Evolutionary conservation across 805 yeast genomes (phyloP).

Genomic region (Saturnispora kantuleensis): DNA sequence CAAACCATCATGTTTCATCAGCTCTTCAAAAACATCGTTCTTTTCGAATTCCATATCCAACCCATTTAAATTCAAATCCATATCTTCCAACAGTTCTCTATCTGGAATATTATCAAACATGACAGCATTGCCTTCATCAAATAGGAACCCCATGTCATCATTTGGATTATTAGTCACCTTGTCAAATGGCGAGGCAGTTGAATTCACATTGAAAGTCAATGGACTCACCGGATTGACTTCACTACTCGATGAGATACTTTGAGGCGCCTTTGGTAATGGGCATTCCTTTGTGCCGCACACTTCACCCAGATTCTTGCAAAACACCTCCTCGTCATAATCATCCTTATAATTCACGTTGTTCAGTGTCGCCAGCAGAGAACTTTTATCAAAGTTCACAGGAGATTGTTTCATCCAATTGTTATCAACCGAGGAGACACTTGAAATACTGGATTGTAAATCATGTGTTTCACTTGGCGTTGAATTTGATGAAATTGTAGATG

Average conservation of each 20-base stretch:
- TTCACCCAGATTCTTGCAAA: slow-evolving; percentile 64
- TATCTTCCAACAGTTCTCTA: slow-evolving; percentile 7
- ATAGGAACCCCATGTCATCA: slow-evolving; percentile 12
- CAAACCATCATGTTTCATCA: slow-evolving; percentile 3
- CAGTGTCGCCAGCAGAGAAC: not conserved
- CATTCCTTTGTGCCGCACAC: slow-evolving; percentile 74
- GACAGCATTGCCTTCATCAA: slow-evolving; percentile 5
- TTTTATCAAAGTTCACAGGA: not conserved
- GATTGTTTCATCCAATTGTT: not conserved
- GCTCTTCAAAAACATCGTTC: slow-evolving; percentile 10
- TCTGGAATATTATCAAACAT: slow-evolving; percentile 9
- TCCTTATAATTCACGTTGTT: slow-evolving; percentile 21
- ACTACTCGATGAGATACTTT: not conserved
- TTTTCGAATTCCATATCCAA: slow-evolving; percentile 9
- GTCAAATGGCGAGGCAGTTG: slow-evolving; percentile 3
- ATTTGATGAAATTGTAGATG: not conserved
- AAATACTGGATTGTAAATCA: not conserved
- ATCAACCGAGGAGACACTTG: slow-evolving; percentile 9
- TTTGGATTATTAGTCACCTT: not conserved
- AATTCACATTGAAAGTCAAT: not conserved
- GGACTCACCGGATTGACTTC: slow-evolving; percentile 1
- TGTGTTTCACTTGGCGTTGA: slow-evolving; percentile 2
- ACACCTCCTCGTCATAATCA: slow-evolving; percentile 62
- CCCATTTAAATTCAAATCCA: slow-evolving; percentile 1
- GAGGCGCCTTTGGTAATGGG: slow-evolving; percentile 45